Base-by-base conservation (phyloP, 2,329 filamentous ascomycete species). In the Huntiella abstrusa region DNA sequence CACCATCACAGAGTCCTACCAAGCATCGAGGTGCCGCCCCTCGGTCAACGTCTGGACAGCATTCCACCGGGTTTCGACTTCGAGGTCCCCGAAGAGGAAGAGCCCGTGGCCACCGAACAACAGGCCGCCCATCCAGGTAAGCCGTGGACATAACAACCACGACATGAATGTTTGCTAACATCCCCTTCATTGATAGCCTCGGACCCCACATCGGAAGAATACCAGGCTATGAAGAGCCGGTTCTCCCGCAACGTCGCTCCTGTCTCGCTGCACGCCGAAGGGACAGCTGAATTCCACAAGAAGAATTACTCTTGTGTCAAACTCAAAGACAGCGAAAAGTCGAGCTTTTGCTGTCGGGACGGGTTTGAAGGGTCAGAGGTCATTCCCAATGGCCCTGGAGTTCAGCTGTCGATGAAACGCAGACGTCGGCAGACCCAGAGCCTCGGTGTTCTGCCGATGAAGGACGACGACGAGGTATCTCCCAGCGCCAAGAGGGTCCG, bases 301-400 rank as follows among this genome's bases (percentile, higher is more conserved):
- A 28, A 13, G n/a, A 28, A 41, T 13, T 19, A 13, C 7, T 28
- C 19, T 8, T n/a, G 13, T 13, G n/a, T n/a, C 22, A 19, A 13
- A 28, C 8, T 41, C 11, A 32, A 22, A n/a, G 33, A 28, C 22
- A 33, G 19, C 12, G 38, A 38, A 16, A 44, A 35, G 8, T 33
- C 41, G n/a, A 34, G 33, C 7, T 49, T 40, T 38, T 17, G 40
- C 16, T 49, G 48, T 22, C 35, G 44, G 5, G 48, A 49, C 22
- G 44, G 48, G 5, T 49, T 49, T 38, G 44, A 49, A n/a, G 44
- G 48, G 5, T 39, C 41, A 15, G 48, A 49, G 35, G 44, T 46
- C 13, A 35, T 49, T 33, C 41, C 44, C 12, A 49, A 49, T 34
- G 41, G 48, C n/a, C 44, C 48, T 4, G 44, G 48, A 2, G 40